These are phyloP conservation scores for Moesziomyces globuligerus DNA, from an alignment of 1,284 basidiomycete species.

Conservation along the genomic window DNA sequence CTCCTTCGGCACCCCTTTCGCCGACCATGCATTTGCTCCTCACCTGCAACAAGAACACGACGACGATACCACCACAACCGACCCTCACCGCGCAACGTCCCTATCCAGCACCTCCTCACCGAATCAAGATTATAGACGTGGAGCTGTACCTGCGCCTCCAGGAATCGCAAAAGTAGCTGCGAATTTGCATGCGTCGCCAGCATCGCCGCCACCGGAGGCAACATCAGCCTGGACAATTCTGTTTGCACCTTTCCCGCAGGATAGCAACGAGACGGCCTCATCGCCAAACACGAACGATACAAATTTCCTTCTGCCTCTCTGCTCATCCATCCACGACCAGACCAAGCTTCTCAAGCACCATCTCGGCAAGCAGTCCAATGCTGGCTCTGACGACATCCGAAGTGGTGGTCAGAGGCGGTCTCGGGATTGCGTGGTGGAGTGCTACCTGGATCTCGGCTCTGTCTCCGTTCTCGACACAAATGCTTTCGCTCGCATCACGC, in stretches of 20 bases:
- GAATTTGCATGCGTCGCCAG: too few species aligned
- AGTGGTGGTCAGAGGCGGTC: not conserved
- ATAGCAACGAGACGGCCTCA: too few species aligned
- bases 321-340: constrained; percentile 7
- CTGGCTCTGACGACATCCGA: too few species aligned
- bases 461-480: constrained; percentile 5
- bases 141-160: too few species aligned
- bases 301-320: constrained; percentile 13
- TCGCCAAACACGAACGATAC: too few species aligned
- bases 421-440: not conserved
- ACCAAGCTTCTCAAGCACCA: not conserved
- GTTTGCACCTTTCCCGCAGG: constrained; percentile 3
- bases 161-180: too few species aligned
- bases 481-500: constrained; percentile 11
- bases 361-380: not conserved
- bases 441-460: constrained; percentile 23
- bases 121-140: not conserved
- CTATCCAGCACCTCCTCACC: not conserved
- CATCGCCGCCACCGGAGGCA: too few species aligned
- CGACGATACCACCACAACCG: too few species aligned
- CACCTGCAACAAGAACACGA: not conserved
- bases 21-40: constrained; percentile 1
- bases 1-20: constrained; percentile 24
- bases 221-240: constrained; percentile 13
- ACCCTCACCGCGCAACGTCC: too few species aligned